Percentiles rank a stretch among this genome's conserved stretches.
Evolutionary conservation across 108 stramenopile species (phyloP).

Genomic region (Nannochloropsis gaditana): DNA sequence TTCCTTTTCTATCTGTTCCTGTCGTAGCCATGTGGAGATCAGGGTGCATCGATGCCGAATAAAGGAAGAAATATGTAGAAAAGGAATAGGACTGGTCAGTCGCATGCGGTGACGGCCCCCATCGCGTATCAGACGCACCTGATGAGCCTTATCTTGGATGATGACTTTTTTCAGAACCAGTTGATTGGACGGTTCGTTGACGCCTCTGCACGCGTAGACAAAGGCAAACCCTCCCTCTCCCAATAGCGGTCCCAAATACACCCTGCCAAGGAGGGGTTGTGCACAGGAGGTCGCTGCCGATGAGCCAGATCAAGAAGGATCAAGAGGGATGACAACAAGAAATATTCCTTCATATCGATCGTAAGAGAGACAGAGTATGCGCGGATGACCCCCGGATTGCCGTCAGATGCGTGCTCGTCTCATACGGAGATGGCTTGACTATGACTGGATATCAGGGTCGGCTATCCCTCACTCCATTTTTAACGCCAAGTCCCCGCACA

Average conservation of each 20-base stretch:
- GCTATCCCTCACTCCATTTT: too few relatives aligned
- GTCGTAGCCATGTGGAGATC: constrained; percentile 28
- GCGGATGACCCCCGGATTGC: too few relatives aligned
- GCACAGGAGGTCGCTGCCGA: not conserved
- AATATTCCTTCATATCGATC: too few relatives aligned
- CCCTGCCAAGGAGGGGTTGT: not conserved
- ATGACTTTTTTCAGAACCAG: constrained; percentile 40
- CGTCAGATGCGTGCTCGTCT: too few relatives aligned
- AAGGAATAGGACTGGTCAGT: not conserved
- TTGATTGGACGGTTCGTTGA: constrained; percentile 27
- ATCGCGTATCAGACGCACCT: constrained; percentile 21
- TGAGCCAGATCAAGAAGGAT: too few relatives aligned
- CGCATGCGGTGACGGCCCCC: not conserved
- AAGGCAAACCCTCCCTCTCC: constrained; percentile 93
- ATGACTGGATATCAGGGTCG: too few relatives aligned
- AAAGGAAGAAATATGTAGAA: not conserved
- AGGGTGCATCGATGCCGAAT: constrained; percentile 45
- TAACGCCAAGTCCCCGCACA: too few relatives aligned
- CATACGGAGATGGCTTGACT: too few relatives aligned
- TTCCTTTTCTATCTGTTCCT: constrained; percentile 24
- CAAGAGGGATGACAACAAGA: too few relatives aligned
- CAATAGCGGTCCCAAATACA: constrained; percentile 34
- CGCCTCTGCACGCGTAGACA: constrained; percentile 63
- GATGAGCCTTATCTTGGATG: constrained; percentile 41
- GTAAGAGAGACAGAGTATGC: too few relatives aligned